Conservation (phyloP, 306 rosid genomes). For the Luffa aegyptiaca region DNA sequence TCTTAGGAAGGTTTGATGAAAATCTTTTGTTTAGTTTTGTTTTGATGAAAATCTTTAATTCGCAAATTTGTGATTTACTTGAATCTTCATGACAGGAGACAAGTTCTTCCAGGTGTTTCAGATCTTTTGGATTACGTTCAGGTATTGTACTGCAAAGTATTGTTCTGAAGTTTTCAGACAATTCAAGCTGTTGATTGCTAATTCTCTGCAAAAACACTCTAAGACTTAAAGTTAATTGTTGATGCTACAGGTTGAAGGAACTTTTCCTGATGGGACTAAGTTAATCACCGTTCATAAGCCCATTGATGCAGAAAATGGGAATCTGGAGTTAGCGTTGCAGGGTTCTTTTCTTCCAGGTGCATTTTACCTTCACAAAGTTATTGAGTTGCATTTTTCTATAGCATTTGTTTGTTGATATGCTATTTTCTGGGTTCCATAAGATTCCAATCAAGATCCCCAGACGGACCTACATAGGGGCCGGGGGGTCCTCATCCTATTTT, state of each 20-base stretch:
- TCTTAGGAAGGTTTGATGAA: constrained; percentile 67
- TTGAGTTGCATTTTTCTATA: not conserved
- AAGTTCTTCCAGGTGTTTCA: constrained; percentile 84
- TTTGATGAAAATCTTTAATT: too few species aligned
- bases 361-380: not conserved
- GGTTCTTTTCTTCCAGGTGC: constrained; percentile 95
- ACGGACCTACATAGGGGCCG: too few species aligned
- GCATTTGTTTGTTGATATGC: not conserved
- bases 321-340: constrained; percentile 64
- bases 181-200: not conserved
- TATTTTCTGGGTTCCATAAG: not conserved
- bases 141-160: constrained; percentile 29
- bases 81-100: constrained; percentile 46
- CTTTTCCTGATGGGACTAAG: constrained; percentile 85
- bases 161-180: not conserved
- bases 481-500: too few species aligned
- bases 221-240: not conserved
- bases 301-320: constrained; percentile 58
- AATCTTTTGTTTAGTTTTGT: not conserved
- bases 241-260: constrained; percentile 70
- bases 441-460: not conserved
- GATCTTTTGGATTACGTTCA: constrained; percentile 65
- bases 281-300: constrained; percentile 70
- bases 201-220: not conserved
- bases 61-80: too few species aligned